Conservation (phyloP, 352 stramenopile species). For the Phytophthora tubulina region DNA sequence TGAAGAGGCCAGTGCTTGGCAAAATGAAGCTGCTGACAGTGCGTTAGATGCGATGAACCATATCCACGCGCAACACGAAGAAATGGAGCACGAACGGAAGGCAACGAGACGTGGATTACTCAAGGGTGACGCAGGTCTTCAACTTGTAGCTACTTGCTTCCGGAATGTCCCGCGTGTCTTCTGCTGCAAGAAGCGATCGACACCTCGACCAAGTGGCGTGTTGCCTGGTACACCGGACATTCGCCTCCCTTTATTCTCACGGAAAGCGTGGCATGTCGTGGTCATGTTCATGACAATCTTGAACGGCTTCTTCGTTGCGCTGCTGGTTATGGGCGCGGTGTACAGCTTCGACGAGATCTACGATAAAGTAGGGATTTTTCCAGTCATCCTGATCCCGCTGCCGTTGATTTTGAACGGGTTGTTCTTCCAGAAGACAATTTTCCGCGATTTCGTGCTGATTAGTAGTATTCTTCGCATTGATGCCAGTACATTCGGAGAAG, state of each 20-base stretch:
- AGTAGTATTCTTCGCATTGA: constrained; percentile 62
- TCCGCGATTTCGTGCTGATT: constrained; percentile 69
- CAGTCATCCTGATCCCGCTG: constrained; percentile 42
- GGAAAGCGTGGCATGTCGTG: constrained; percentile 71
- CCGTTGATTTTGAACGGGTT: constrained; percentile 63
- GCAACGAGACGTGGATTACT: constrained; percentile 8
- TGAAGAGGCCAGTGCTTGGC: constrained; percentile 26
- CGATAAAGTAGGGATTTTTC: constrained; percentile 26
- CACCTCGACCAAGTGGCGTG: constrained; percentile 9
- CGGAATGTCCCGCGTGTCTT: constrained; percentile 18
- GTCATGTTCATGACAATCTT: constrained; percentile 69
- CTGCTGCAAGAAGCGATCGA: constrained; percentile 14
- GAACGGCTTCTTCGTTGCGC: constrained; percentile 68
- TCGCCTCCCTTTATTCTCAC: constrained; percentile 55
- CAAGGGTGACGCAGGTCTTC: constrained; percentile 26
- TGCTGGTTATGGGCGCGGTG: constrained; percentile 69
- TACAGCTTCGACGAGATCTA: constrained; percentile 54
- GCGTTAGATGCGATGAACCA: constrained; percentile 34
- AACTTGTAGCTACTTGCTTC: constrained; percentile 28
- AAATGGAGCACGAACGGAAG: constrained; percentile 24
- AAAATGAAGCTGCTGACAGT: constrained; percentile 30
- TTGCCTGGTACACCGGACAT: constrained; percentile 20
- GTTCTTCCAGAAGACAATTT: constrained; percentile 61
- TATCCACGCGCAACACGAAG: constrained; percentile 34
- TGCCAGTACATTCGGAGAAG: constrained; percentile 50